These are phyloP conservation scores for Naganishia kalamii DNA, from an alignment of 768 basidiomycete species.

Conservation along the genomic window DNA sequence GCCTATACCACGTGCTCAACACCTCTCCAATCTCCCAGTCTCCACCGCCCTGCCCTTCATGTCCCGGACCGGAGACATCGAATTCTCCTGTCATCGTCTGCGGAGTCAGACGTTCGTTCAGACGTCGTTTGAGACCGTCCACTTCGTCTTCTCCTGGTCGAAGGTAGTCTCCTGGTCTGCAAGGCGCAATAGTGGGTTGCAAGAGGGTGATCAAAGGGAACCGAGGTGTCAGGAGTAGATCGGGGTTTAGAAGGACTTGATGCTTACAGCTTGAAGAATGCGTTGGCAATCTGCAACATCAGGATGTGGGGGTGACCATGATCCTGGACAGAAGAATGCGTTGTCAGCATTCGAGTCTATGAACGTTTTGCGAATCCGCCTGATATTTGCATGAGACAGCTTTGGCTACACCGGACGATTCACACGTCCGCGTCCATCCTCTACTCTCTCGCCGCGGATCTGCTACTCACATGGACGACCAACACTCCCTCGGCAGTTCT, in stretches of 20 bases:
- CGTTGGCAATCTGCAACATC: conserved; percentile 96
- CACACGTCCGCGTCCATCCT: background rate
- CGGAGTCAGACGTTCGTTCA: conserved; percentile 76
- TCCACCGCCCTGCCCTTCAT: conserved; percentile 65
- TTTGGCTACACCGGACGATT: background rate
- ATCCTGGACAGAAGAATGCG: conserved; percentile 58
- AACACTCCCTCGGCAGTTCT: conserved; percentile 69
- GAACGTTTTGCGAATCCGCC: background rate
- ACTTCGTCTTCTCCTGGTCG: conserved; percentile 92
- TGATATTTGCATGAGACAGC: too few species aligned
- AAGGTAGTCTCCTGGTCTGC: conserved; percentile 84
- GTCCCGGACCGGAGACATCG: conserved; percentile 33
- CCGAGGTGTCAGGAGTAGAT: too few species aligned
- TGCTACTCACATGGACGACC: conserved; percentile 34
- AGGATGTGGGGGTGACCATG: conserved; percentile 96
- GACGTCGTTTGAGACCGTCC: conserved; percentile 77
- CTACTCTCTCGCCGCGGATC: background rate
- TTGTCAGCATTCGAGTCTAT: background rate
- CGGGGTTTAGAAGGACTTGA: conserved; percentile 1
- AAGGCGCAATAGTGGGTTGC: background rate
- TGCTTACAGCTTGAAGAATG: conserved; percentile 88
- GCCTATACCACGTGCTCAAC: conserved; percentile 97
- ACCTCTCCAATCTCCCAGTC: conserved; percentile 97
- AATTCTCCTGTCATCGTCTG: conserved; percentile 14
- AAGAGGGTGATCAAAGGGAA: background rate